Percentiles rank a stretch among this genome's conserved stretches.
phyloP scores from a whole-genome alignment of 208 protist genomes.

The Lotmaria passim region DNA sequence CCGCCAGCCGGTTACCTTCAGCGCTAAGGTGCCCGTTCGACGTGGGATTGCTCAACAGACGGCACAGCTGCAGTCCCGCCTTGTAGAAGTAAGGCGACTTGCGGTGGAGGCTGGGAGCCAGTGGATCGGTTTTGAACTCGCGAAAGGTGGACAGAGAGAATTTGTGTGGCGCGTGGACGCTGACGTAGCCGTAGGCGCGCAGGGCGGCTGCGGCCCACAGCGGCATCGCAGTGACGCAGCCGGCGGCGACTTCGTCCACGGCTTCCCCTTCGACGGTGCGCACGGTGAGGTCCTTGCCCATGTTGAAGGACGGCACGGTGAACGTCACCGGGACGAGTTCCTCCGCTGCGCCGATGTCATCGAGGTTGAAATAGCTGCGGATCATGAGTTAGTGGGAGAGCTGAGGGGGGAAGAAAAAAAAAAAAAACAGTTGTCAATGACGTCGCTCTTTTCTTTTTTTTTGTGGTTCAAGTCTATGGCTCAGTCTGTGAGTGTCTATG shows the following conservation, averaged over 20 bases:
- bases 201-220: constrained; percentile 69
- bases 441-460: neutral
- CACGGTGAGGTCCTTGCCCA: constrained; percentile 52
- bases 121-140: constrained; percentile 81
- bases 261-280: constrained; percentile 50
- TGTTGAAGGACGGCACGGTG: constrained; percentile 51
- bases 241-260: constrained; percentile 47
- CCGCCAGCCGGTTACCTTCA: constrained; percentile 71
- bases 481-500: neutral
- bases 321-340: constrained; percentile 67
- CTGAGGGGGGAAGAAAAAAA: neutral
- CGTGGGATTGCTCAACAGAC: constrained; percentile 57
- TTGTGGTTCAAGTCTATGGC: neutral
- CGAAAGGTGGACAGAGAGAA: constrained; percentile 73
- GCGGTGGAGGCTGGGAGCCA: constrained; percentile 59
- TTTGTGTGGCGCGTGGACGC: constrained; percentile 50
- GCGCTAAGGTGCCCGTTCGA: constrained; percentile 37
- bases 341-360: constrained; percentile 55
- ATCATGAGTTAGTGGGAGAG: constrained; percentile 39
- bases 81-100: constrained; percentile 82
- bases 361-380: constrained; percentile 75
- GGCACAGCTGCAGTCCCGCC: constrained; percentile 54
- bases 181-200: constrained; percentile 51
- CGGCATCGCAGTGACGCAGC: constrained; percentile 57
- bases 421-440: neutral